Evolutionary conservation across 2,329 filamentous ascomycete genomes (phyloP), one percentile per base, ranked within the genome.

Genomic region (Bimuria novae-zelandiae): DNA sequence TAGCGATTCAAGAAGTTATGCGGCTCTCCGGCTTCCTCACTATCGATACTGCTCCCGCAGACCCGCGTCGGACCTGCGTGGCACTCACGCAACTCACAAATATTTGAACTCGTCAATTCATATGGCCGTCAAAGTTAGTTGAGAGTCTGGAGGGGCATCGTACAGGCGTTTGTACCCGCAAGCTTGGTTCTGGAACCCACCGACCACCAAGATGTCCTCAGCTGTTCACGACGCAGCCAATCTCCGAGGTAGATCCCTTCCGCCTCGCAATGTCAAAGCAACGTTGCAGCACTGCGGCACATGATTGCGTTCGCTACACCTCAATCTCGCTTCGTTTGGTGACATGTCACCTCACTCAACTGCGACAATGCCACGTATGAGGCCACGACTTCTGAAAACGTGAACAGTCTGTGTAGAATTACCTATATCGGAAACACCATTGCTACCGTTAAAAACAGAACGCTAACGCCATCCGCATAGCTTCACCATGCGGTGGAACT

Each of bases 11-110:
- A 46, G 16, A 36, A 44, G 36, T 14, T n/a, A 51, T 37, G 22
- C 17, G 7, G 32, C 49, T 54, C 54, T 37, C 51, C 52, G 49
- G 39, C 29, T 44, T 35, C 45, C 62, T 55, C 54, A 21, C 30
- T 46, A 36, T 46, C 56, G 21, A 56, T 58, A 53, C 27, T n/a
- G 11, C 37, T n/a, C 25, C 54, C 51, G 45, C 42, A 51, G 65
- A 69, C 64, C 57, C 67, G 65, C 63, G 65, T 64, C 62, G 54
- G 60, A 33, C 54, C 48, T 57, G 55, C 50, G 64, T 68, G 61
- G 63, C 65, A 57, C 22, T 29, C 33, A 63, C 47, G 39, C 54
- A 52, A 37, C 25, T 54, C 51, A 35, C 6, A 41, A 39, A 41
- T 50, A 7, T 35, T 45, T 35, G 25, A 23, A 33, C 17, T 32